Base-by-base conservation (phyloP, 495 filamentous ascomycete genomes). In the Annulohypoxylon maeteangense region DNA sequence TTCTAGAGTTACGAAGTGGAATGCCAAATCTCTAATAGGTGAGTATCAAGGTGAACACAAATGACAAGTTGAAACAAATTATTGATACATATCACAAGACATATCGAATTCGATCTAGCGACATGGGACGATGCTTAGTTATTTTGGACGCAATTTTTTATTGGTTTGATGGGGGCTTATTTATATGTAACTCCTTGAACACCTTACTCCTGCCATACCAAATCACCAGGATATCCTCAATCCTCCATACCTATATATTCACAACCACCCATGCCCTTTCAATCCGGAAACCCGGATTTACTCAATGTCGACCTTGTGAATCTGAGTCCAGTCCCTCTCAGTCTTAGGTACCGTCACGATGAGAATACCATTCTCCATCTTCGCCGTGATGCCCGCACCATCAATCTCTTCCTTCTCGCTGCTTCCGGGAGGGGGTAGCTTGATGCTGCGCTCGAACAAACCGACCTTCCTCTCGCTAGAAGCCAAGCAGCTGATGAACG, bases 401-500 rank as follows among this genome's bases (percentile, higher is more conserved):
- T 91, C 87, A 2, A 94, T 83, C 70, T 85, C 80, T 8, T 89
- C 90, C 60, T 90, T 87, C 12, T 84, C 84, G 14, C 79, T 77
- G 29, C 72, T 75, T 32, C 67, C 76, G 25, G 55, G 72, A 20
- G 82, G 83, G 11, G 81, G 81, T 40, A 94, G 78, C 45, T 85
- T 82, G 22, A 95, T 79, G 74, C 87, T 89, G 63, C 90, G 83
- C 78, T 93, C 89, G 72, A 95, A 95, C 8, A 90, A 80, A 0
- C 92, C 92, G 1, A 92, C 84, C 75, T 87, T 83, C 20, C 92
- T 83, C 84, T 93, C 92, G 68, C 87, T 84, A 2, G 82, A 87
- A 25, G 75, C 14, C 40, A 95, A 77, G 5, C 85, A 84, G 75
- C 88, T 87, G 76, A 94, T 78, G 75, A 93, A 86, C 59, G 89